Evolutionary conservation across 352 stramenopile genomes (phyloP).

Genomic region (Phytophthora tentaculata): DNA sequence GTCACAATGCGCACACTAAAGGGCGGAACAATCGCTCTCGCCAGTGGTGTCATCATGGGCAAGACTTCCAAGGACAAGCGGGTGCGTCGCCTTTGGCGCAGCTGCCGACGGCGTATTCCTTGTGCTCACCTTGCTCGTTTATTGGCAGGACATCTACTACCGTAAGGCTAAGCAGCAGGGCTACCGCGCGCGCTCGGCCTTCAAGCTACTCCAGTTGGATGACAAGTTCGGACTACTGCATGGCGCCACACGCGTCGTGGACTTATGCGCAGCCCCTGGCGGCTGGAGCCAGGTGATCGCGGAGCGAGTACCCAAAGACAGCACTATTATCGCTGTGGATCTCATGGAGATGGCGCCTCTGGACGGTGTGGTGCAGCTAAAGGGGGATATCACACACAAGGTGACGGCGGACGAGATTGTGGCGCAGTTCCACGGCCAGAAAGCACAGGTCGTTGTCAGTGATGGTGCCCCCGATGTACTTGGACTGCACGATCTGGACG

Average conservation of each 20-base stretch:
- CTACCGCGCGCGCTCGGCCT: conserved; percentile 97
- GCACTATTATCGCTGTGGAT: conserved; percentile 79
- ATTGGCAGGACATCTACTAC: conserved; percentile 91
- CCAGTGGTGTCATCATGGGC: conserved; percentile 59
- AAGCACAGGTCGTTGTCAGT: conserved; percentile 98
- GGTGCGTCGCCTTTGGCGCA: conserved; percentile 45
- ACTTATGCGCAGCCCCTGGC: conserved; percentile 85
- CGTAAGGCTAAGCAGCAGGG: conserved; percentile 93
- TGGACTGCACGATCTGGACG: conserved; percentile 79
- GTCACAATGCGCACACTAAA: conserved; percentile 14
- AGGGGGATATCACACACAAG: conserved; percentile 88
- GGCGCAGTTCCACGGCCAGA: conserved; percentile 67
- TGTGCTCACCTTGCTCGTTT: background rate
- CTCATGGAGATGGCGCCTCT: conserved; percentile 98
- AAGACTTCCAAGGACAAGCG: conserved; percentile 93
- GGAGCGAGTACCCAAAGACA: conserved; percentile 58
- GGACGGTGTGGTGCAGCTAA: conserved; percentile 71
- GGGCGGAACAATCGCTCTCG: conserved; percentile 19
- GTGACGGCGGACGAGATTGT: conserved; percentile 78
- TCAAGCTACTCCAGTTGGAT: conserved; percentile 99
- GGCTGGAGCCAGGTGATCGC: conserved; percentile 89
- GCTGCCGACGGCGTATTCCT: background rate
- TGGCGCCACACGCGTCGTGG: conserved; percentile 81
- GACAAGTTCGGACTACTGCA: conserved; percentile 97
- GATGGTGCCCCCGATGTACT: conserved; percentile 99